Base-by-base conservation (phyloP, 164 flowering plant genomes). In the Macadamia tetraphylla region DNA sequence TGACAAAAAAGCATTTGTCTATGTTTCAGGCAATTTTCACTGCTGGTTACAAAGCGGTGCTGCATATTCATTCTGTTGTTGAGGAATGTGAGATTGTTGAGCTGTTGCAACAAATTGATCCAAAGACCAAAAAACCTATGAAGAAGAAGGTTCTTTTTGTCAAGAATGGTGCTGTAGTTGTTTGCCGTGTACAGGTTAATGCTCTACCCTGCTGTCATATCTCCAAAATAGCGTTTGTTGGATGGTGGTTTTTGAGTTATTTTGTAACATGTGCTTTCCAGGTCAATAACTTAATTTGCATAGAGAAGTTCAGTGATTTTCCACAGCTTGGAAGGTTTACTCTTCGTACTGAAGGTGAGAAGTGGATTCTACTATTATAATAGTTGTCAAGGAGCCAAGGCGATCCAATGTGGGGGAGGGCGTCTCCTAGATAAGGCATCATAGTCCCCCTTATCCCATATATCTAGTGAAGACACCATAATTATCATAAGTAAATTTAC, bases 81-180 rank as follows among this genome's bases (percentile, higher is more conserved):
- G 99, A 95, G 78, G 99, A 95, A 74, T 91, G 98, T 79, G 99
- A 95, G 83, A 92, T 95, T 76, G 80, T 92, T 71, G 87, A 89
- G 83, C 78, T 95, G 70, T 74, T 85, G 57, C 81, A 83, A 46
- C 97, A 92, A 73, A 95, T 95, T 68, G 99, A 95, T 79, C 90
- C 81, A 23, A 95, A 92, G 81, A 91, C 99, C 0, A 91, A 74
- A 79, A 95, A 88, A 70, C 93, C 93, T 57, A 82, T 87, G 82
- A 95, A 85, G 74, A 92, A 87, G 86, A 91, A 89, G 73, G 80
- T 88, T 69, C 87, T 89, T 57, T 95, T 95, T 77, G 99, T 95
- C 57, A 95, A 95, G 78, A 89, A 83, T 75, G 88, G 90, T 62
- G 98, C 99, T 52, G 70, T 92, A 63, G 89, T 95, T 69, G 65